Evolutionary conservation across 352 stramenopile genomes (phyloP).

Genomic region (Globisporangium cederbergense): DNA sequence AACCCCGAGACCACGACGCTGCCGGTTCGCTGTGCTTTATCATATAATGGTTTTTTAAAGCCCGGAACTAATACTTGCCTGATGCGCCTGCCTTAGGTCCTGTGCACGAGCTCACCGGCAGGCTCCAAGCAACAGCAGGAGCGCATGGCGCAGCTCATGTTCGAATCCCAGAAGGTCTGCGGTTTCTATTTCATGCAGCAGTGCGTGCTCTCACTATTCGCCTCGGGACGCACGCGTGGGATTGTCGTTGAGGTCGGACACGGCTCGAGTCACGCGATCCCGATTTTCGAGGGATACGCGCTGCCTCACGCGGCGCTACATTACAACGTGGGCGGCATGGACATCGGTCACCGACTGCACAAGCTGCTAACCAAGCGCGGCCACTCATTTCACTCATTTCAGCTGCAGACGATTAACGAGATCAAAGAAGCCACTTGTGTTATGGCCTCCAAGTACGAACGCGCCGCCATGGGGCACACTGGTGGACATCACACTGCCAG

Average conservation of each 20-base stretch:
- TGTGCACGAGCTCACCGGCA: slow-evolving; percentile 61
- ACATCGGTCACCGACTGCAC: slow-evolving; percentile 74
- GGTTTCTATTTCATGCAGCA: slow-evolving; percentile 88
- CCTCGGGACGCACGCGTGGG: slow-evolving; percentile 82
- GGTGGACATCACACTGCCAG: slow-evolving; percentile 1
- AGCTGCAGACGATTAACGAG: slow-evolving; percentile 72
- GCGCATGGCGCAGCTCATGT: slow-evolving; percentile 82
- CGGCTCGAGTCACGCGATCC: slow-evolving; percentile 81
- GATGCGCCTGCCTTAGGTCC: slow-evolving; percentile 27
- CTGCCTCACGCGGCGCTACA: slow-evolving; percentile 72
- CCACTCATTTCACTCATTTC: slow-evolving; percentile 66
- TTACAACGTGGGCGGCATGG: slow-evolving; percentile 63
- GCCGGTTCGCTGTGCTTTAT: slow-evolving; percentile 18
- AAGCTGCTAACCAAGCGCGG: slow-evolving; percentile 63
- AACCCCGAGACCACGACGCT: slow-evolving; percentile 71
- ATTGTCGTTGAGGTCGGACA: slow-evolving; percentile 85
- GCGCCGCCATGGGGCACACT: slow-evolving; percentile 12
- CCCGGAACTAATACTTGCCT: too few relatives aligned
- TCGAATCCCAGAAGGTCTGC: slow-evolving; percentile 76
- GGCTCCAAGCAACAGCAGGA: slow-evolving; percentile 69
- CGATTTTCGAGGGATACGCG: slow-evolving; percentile 83
- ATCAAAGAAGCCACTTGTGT: slow-evolving; percentile 80
- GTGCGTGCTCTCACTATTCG: slow-evolving; percentile 81
- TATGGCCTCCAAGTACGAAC: slow-evolving; percentile 29
- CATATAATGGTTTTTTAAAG: neutral